These are phyloP conservation scores for Eucalyptus curtisii DNA, from an alignment of 345 rosid genomes.

Conservation along the genomic window DNA sequence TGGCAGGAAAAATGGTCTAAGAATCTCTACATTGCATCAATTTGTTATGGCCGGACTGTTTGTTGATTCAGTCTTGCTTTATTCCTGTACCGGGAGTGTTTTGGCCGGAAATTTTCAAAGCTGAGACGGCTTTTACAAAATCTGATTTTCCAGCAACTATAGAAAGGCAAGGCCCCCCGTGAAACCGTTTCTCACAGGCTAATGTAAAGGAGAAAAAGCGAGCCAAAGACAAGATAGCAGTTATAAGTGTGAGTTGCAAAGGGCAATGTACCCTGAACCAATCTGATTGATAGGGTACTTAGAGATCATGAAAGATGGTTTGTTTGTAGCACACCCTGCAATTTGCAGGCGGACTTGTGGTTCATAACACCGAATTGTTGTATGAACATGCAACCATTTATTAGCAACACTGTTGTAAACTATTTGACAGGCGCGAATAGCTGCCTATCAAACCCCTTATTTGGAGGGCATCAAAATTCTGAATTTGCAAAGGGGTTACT, in stretches of 20 bases:
- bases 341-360: background rate
- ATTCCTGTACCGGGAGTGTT: background rate
- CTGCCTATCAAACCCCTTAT: background rate
- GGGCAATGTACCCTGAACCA: background rate
- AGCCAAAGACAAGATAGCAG: background rate
- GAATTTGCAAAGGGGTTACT: background rate
- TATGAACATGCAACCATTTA: background rate
- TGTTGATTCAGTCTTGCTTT: slow-evolving; percentile 20
- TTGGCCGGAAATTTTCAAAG: slow-evolving; percentile 13
- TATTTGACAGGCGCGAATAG: background rate
- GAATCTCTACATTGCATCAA: slow-evolving; percentile 55
- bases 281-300: background rate
- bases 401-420: background rate
- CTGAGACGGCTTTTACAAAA: slow-evolving; percentile 6
- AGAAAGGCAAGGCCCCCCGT: background rate
- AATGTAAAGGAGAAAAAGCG: background rate
- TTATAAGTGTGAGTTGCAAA: background rate
- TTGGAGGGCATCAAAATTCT: background rate
- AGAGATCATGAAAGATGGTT: background rate
- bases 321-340: background rate
- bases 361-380: background rate
- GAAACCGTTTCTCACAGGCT: background rate
- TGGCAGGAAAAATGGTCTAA: slow-evolving; percentile 66
- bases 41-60: slow-evolving; percentile 62
- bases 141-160: background rate